These are phyloP conservation scores for Populus hybrid DNA, from an alignment of 441 rosid genomes.

Conservation along the genomic window DNA sequence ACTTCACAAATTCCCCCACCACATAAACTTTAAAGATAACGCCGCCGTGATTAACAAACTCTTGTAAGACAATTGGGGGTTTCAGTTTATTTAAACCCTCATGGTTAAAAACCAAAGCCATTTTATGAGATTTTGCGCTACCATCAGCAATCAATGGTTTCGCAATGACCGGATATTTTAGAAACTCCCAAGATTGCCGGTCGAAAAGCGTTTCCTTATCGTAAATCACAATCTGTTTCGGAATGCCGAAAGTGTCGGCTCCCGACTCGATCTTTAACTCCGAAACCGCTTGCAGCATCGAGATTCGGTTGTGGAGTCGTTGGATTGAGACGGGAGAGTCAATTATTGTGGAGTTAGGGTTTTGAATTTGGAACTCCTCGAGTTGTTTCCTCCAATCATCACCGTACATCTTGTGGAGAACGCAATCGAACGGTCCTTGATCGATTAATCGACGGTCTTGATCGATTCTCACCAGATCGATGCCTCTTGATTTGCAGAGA, in stretches of 20 bases:
- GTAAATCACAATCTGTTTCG: slow-evolving; percentile 60
- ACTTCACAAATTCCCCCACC: slow-evolving; percentile 48
- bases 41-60: slow-evolving; percentile 66
- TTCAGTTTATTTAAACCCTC: slow-evolving; percentile 46
- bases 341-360: slow-evolving; percentile 39
- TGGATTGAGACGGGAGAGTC: slow-evolving; percentile 49
- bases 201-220: slow-evolving; percentile 45
- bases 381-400: slow-evolving; percentile 48
- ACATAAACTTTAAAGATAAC: slow-evolving; percentile 65
- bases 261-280: slow-evolving; percentile 34
- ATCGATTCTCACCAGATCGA: slow-evolving; percentile 49
- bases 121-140: slow-evolving; percentile 55
- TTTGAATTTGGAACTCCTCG: slow-evolving; percentile 19
- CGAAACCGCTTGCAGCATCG: slow-evolving; percentile 55
- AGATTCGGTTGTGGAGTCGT: slow-evolving; percentile 52
- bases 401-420: slow-evolving; percentile 61
- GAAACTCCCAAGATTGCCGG: slow-evolving; percentile 30
- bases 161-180: slow-evolving; percentile 60
- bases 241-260: slow-evolving; percentile 43
- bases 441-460: slow-evolving; percentile 29
- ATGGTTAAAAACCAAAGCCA: slow-evolving; percentile 43
- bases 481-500: slow-evolving; percentile 35
- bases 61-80: slow-evolving; percentile 59
- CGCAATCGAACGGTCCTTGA: slow-evolving; percentile 57
- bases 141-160: slow-evolving; percentile 60